Conservation (phyloP, 2,329 filamentous ascomycete genomes). For the Blumeria hordei region DNA sequence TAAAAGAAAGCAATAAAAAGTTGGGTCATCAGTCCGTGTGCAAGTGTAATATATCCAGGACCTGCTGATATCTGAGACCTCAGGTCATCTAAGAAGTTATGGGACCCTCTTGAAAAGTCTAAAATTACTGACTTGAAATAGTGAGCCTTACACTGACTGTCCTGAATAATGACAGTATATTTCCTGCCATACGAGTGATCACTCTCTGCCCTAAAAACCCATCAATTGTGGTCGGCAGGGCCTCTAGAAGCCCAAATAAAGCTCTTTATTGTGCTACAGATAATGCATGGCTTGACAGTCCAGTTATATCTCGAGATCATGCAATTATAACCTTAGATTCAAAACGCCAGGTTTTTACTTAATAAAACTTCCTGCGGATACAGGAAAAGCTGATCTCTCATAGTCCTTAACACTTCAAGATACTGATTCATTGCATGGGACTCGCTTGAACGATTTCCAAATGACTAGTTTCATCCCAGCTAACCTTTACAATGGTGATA, state of each 20-base stretch:
- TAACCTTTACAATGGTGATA: conserved; percentile 16
- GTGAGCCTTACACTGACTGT: too few relatives aligned
- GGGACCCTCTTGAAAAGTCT: too few relatives aligned
- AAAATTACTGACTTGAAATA: too few relatives aligned
- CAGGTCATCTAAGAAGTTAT: too few relatives aligned
- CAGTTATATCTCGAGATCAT: conserved; percentile 47
- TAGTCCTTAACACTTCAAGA: conserved; percentile 26
- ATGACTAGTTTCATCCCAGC: conserved; percentile 14
- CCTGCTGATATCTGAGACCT: too few relatives aligned
- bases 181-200: conserved; percentile 7
- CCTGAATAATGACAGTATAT: conserved; percentile 4
- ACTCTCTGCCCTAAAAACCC: conserved; percentile 6
- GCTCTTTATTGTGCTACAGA: conserved; percentile 19
- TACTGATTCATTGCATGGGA: conserved; percentile 36
- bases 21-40: too few relatives aligned
- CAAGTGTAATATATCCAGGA: too few relatives aligned
- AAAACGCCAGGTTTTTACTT: conserved; percentile 19
- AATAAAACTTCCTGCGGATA: neutral
- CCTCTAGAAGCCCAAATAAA: conserved; percentile 22
- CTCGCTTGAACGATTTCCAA: conserved; percentile 24
- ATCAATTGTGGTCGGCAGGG: conserved; percentile 18
- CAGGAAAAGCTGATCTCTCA: conserved; percentile 6
- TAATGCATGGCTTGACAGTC: conserved; percentile 46
- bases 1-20: too few relatives aligned
- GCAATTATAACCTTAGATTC: conserved; percentile 26